Evolutionary conservation across 306 rosid species (phyloP).

Genomic region (Glycyrrhiza uralensis): DNA sequence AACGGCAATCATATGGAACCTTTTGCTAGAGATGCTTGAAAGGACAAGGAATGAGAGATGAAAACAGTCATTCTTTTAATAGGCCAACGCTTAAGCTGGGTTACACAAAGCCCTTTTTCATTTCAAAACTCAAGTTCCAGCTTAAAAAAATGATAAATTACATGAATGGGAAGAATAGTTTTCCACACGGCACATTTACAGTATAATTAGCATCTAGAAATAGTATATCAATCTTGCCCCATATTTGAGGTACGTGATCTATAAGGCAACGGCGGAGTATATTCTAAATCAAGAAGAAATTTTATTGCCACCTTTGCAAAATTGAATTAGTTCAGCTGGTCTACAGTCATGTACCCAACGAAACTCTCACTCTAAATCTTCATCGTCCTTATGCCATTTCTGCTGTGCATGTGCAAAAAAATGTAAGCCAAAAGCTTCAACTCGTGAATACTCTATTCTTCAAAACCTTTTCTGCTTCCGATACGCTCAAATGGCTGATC

Average conservation of each 20-base stretch:
- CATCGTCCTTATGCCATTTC: slow-evolving; percentile 3
- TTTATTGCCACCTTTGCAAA: slow-evolving; percentile 35
- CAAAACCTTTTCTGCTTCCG: slow-evolving; percentile 65
- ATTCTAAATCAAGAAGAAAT: not conserved
- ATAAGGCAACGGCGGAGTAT: slow-evolving; percentile 9
- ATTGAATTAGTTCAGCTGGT: slow-evolving; percentile 37
- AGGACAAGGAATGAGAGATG: not conserved
- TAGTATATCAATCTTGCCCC: not conserved
- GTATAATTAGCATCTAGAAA: slow-evolving; percentile 15
- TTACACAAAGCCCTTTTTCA: not conserved
- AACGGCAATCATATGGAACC: not conserved
- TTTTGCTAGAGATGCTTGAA: not conserved
- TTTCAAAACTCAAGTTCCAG: slow-evolving; percentile 18
- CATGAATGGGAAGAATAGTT: slow-evolving; percentile 12
- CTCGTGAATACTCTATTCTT: slow-evolving; percentile 54
- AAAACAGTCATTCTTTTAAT: not conserved
- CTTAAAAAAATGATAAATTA: not conserved
- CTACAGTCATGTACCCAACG: slow-evolving; percentile 34
- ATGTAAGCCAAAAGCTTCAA: slow-evolving; percentile 35
- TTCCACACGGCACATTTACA: slow-evolving; percentile 31
- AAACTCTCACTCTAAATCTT: slow-evolving; percentile 26
- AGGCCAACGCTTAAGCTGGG: not conserved
- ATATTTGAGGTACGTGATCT: not conserved
- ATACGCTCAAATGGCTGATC: slow-evolving; percentile 47
- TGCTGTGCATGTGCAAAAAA: slow-evolving; percentile 17